Percentiles rank a stretch among this genome's conserved stretches.
phyloP scores from a whole-genome alignment of 192 early-diverging fungal species.

The Entomortierella chlamydospora region DNA sequence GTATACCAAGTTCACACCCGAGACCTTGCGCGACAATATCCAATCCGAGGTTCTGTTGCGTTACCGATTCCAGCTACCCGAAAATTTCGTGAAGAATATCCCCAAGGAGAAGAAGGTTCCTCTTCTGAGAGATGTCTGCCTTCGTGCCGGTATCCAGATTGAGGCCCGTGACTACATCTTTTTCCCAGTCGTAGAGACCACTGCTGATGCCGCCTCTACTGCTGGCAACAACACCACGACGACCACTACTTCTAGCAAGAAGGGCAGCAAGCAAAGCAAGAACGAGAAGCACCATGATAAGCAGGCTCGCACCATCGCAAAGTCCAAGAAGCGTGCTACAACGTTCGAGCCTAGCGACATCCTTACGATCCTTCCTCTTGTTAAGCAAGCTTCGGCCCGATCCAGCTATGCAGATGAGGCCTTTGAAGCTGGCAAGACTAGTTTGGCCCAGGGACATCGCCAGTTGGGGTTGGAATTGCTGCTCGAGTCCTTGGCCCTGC shows the following conservation, averaged over 20 bases:
- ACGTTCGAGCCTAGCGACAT: slow-evolving; percentile 77
- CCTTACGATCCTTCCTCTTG: slow-evolving; percentile 76
- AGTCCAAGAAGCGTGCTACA: slow-evolving; percentile 63
- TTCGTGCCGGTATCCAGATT: slow-evolving; percentile 90
- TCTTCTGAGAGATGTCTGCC: slow-evolving; percentile 84
- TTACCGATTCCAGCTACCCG: slow-evolving; percentile 79
- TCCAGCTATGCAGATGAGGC: slow-evolving; percentile 89
- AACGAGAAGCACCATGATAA: slow-evolving; percentile 55
- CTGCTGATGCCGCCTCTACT: slow-evolving; percentile 32
- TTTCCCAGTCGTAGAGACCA: slow-evolving; percentile 49
- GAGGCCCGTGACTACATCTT: slow-evolving; percentile 82
- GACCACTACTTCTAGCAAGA: slow-evolving; percentile 20
- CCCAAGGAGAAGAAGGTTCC: slow-evolving; percentile 67
- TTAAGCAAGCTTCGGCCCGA: slow-evolving; percentile 74
- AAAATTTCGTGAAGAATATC: slow-evolving; percentile 61
- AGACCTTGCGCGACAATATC: slow-evolving; percentile 67
- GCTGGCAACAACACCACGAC: slow-evolving; percentile 8
- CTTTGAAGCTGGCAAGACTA: slow-evolving; percentile 86
- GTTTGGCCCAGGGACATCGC: slow-evolving; percentile 82
- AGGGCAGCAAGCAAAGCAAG: slow-evolving; percentile 37
- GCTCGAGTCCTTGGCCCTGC: slow-evolving; percentile 83
- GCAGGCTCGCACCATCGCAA: slow-evolving; percentile 49
- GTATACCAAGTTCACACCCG: slow-evolving; percentile 74
- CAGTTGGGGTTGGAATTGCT: slow-evolving; percentile 85
- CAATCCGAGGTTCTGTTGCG: slow-evolving; percentile 72